These are phyloP conservation scores for Pseudogymnoascus verrucosus DNA, from an alignment of 2,329 filamentous ascomycete species.

Conservation along the genomic window DNA sequence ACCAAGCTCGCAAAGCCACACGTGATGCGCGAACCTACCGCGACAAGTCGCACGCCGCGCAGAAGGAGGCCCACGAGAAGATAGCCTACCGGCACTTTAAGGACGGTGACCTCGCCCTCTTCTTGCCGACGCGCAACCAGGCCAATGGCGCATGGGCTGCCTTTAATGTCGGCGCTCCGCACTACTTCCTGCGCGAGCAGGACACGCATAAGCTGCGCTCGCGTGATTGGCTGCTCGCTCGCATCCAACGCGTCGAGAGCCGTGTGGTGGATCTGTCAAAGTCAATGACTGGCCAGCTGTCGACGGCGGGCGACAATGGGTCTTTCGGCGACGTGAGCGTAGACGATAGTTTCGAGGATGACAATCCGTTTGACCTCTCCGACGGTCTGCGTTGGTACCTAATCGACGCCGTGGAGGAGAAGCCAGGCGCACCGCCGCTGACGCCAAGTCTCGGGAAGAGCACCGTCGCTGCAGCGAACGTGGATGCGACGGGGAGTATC, in stretches of 20 bases:
- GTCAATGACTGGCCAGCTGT: constrained; percentile 41
- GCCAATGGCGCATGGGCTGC: constrained; percentile 93
- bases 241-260: constrained; percentile 85
- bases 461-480: constrained; percentile 79
- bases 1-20: constrained; percentile 87
- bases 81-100: constrained; percentile 96
- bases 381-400: constrained; percentile 95
- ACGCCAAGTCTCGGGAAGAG: constrained; percentile 87
- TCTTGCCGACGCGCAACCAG: constrained; percentile 90
- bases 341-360: constrained; percentile 61
- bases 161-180: constrained; percentile 94
- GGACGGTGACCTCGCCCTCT: constrained; percentile 88
- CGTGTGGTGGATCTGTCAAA: constrained; percentile 87
- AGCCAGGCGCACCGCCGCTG: constrained; percentile 79
- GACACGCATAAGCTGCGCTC: constrained; percentile 76
- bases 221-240: constrained; percentile 92
- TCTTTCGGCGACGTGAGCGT: constrained; percentile 45
- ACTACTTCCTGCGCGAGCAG: constrained; percentile 93
- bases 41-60: constrained; percentile 72
- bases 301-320: constrained; percentile 30
- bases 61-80: constrained; percentile 87
- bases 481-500: constrained; percentile 75
- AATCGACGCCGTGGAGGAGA: constrained; percentile 88
- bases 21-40: constrained; percentile 80
- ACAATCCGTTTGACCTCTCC: constrained; percentile 94